phyloP scores from a whole-genome alignment of 345 rosid species.

The Aquilaria yunnanensis region DNA sequence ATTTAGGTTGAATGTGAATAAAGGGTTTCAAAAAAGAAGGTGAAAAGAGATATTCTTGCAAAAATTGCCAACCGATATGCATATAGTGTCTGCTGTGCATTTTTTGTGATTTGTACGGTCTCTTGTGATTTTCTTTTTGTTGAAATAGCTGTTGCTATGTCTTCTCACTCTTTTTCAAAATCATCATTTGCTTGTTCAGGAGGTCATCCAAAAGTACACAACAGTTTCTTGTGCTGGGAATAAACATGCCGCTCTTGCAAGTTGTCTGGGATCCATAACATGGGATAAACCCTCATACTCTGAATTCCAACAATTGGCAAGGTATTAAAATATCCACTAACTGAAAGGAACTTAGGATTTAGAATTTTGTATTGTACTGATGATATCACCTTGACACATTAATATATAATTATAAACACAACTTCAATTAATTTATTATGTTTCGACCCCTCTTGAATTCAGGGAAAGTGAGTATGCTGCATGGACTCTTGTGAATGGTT shows the following conservation, averaged over 20 bases:
- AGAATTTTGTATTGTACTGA: no score
- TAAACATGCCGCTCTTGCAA: constrained; percentile 67
- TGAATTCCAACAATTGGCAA: constrained; percentile 77
- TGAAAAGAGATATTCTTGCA: no score
- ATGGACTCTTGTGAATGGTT: constrained; percentile 88
- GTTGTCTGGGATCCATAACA: constrained; percentile 74
- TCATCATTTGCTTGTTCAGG: constrained; percentile 36
- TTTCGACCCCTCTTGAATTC: background rate
- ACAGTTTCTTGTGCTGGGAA: constrained; percentile 49
- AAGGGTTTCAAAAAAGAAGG: no score
- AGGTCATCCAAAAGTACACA: constrained; percentile 62
- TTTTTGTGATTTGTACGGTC: no score
- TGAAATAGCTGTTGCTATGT: no score
- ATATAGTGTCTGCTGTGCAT: no score
- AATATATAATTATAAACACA: background rate
- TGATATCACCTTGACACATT: no score
- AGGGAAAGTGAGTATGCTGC: constrained; percentile 97
- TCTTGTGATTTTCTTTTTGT: no score
- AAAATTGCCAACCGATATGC: no score
- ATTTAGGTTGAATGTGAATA: no score
- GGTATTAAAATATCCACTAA: constrained; percentile 26
- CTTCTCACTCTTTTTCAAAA: constrained; percentile 2
- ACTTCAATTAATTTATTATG: background rate
- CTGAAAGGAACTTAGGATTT: no score
- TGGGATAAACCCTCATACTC: constrained; percentile 72